Evolutionary conservation across 192 early-diverging fungal genomes (phyloP), one percentile per base, ranked within the genome.

Genomic region (Entophlyctis luteolus): DNA sequence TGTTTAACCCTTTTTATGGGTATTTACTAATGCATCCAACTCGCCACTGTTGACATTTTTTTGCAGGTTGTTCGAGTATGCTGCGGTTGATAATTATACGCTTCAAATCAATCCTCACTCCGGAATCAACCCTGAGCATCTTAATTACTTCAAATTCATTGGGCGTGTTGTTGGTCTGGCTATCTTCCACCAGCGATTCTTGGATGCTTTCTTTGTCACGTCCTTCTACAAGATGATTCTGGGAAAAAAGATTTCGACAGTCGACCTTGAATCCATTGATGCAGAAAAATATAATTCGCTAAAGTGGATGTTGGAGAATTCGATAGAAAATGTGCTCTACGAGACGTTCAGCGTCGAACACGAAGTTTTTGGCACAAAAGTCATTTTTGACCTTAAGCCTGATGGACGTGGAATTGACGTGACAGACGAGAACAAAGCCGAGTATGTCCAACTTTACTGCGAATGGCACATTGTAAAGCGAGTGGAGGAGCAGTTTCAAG

Each of bases 131-230:
- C 92, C 96, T 32, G 94, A 98, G 68, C 96, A 98, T 82, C 81
- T 98, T 52, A 94, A 94, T 76, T 96, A 96, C 81, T 98, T 96
- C 80, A 90, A 89, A 76, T 98, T 98, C 69, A 98, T 98, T 73
- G 96, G 96, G 3, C 93, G 96, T 50, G 89, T 94, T 27, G 90
- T 96, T 70, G 96, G 96, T 4, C 77, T 98, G 69, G 90, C 94
- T 4, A 93, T 98, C 42, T 96, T 97, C 88, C 96, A 98, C 78
- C 92, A 94, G 55, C 88, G 94, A 20, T 95, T 94, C 79, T 80
- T 98, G 54, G 96, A 97, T 59, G 91, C 94, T 1, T 98, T 95
- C 80, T 98, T 96, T 62, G 90, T 95, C 57, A 89, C 88, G 12
- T 89, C 92, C 25, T 94, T 98, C 76, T 98, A 98, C 79, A 98